Evolutionary conservation across 2,329 filamentous ascomycete genomes (phyloP).

Genomic region (Elsinoe fawcettii): DNA sequence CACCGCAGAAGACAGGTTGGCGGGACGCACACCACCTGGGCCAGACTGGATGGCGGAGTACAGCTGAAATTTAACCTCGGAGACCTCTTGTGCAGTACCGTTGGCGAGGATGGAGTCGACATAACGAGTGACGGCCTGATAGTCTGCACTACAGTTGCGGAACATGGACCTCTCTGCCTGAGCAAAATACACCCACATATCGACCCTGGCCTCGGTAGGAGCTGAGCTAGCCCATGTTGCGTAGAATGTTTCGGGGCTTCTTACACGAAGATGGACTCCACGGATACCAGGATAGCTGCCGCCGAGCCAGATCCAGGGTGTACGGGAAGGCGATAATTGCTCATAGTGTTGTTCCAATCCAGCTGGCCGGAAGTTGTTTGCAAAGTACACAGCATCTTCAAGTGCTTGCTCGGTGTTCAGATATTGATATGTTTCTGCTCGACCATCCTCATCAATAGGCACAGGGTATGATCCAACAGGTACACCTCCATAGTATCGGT

Average conservation of each 20-base stretch:
- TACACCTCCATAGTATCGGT: slow-evolving; percentile 21
- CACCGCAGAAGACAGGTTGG: slow-evolving; percentile 11
- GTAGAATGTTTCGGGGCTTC: slow-evolving; percentile 22
- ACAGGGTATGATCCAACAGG: slow-evolving; percentile 17
- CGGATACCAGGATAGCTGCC: slow-evolving; percentile 22
- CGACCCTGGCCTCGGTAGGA: slow-evolving; percentile 18
- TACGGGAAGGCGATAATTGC: slow-evolving; percentile 15
- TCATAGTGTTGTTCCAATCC: slow-evolving; percentile 16
- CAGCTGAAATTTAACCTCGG: slow-evolving; percentile 18
- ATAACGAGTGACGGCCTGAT: slow-evolving; percentile 18
- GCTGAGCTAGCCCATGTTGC: slow-evolving; percentile 21
- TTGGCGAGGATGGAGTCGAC: slow-evolving; percentile 20
- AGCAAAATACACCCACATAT: slow-evolving; percentile 22
- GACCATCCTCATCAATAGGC: slow-evolving; percentile 17
- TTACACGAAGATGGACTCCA: slow-evolving; percentile 19
- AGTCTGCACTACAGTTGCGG: slow-evolving; percentile 19
- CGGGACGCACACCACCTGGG: slow-evolving; percentile 14
- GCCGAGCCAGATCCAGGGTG: slow-evolving; percentile 23
- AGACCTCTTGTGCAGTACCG: slow-evolving; percentile 18
- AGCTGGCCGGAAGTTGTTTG: slow-evolving; percentile 20
- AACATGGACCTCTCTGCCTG: slow-evolving; percentile 19
- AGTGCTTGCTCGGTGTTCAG: slow-evolving; percentile 22
- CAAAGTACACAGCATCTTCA: slow-evolving; percentile 22
- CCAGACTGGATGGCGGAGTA: slow-evolving; percentile 17
- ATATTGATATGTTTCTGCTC: slow-evolving; percentile 20